These are phyloP conservation scores for Yamadazyma endophytica DNA, from an alignment of 805 yeast species.

Conservation along the genomic window DNA sequence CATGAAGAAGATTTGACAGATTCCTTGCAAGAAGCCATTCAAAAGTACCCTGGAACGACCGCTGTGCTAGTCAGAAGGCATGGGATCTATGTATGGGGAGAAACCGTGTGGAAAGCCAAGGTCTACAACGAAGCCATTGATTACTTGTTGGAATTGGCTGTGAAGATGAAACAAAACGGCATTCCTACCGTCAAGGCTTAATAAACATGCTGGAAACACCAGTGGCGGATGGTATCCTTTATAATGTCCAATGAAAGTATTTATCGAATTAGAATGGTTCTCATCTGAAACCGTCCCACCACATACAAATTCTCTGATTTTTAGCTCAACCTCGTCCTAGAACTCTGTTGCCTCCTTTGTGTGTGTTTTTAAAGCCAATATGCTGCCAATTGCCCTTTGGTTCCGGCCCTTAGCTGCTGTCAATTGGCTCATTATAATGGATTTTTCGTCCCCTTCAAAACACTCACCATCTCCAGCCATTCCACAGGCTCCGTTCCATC, in stretches of 20 bases:
- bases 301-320: neutral
- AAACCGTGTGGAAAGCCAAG: constrained; percentile 87
- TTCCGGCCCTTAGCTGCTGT: too few species aligned
- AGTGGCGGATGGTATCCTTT: too few species aligned
- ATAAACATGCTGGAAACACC: too few species aligned
- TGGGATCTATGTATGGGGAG: constrained; percentile 97
- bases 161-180: constrained; percentile 73
- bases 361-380: too few species aligned
- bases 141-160: constrained; percentile 77
- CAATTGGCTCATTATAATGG: constrained; percentile 28
- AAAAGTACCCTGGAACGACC: constrained; percentile 68
- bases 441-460: constrained; percentile 37
- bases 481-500: constrained; percentile 36
- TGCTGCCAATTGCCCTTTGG: too few species aligned
- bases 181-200: constrained; percentile 47
- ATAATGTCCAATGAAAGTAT: too few species aligned
- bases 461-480: constrained; percentile 34
- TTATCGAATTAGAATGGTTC: constrained; percentile 1
- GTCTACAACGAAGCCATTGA: constrained; percentile 91
- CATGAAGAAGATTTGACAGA: constrained; percentile 81
- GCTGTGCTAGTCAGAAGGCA: constrained; percentile 91
- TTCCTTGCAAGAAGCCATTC: constrained; percentile 58
- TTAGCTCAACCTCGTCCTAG: too few species aligned
- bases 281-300: neutral
- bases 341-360: too few species aligned